These are phyloP conservation scores for Micromonas pusilla DNA, from an alignment of 139 green algal species.

Conservation along the genomic window DNA sequence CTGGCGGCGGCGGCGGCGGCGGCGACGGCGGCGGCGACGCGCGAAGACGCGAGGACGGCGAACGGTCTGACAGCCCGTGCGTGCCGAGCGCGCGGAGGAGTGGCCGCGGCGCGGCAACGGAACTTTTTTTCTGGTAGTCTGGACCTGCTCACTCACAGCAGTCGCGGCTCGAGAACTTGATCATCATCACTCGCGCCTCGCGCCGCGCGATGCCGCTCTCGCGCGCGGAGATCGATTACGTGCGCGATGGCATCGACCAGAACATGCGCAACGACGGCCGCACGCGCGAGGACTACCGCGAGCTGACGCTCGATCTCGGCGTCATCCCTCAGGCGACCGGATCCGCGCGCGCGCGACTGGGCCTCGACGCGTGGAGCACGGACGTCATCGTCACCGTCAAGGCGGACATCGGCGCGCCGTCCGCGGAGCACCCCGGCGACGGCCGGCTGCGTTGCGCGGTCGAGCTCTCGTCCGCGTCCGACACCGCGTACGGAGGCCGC, in stretches of 20 bases:
- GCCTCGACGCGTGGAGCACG: conserved; percentile 37
- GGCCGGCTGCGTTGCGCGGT: not conserved
- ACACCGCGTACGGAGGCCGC: conserved; percentile 29
- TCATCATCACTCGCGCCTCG: not conserved
- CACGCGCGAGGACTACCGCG: conserved; percentile 43
- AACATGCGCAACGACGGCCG: conserved; percentile 56
- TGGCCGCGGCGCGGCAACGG: no score
- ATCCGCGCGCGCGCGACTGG: conserved; percentile 54
- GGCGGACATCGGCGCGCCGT: conserved; percentile 33
- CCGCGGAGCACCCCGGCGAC: not conserved
- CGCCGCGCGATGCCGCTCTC: not conserved
- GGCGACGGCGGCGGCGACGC: no score
- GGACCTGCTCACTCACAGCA: no score
- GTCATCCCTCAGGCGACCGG: conserved; percentile 62
- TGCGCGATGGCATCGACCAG: conserved; percentile 23
- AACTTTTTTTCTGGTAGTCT: no score
- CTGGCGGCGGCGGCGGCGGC: no score
- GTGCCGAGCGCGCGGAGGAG: no score
- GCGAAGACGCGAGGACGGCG: no score
- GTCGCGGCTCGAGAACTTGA: no score
- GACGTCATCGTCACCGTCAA: conserved; percentile 70
- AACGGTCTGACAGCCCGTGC: no score
- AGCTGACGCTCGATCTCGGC: conserved; percentile 50
- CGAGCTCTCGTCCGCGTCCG: not conserved
- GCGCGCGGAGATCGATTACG: conserved; percentile 18